These are phyloP conservation scores for Cruciata laevipes DNA, from an alignment of 257 asterid species.

Conservation along the genomic window DNA sequence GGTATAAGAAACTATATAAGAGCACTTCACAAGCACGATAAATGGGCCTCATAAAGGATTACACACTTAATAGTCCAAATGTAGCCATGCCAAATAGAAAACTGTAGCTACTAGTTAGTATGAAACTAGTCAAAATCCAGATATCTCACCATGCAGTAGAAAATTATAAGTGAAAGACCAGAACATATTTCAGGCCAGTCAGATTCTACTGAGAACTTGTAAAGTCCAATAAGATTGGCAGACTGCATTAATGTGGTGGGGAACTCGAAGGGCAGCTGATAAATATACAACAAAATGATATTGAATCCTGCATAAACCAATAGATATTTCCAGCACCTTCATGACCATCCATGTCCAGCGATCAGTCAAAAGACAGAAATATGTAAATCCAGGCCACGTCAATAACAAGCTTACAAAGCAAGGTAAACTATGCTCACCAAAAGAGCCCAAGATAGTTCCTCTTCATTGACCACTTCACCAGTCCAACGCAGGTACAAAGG, in stretches of 20 bases:
- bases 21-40: neutral
- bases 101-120: neutral
- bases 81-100: neutral
- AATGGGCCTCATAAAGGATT: neutral
- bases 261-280: constrained; percentile 20
- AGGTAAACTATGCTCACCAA: constrained; percentile 9
- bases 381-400: neutral
- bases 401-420: neutral
- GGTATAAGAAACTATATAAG: neutral
- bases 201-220: constrained; percentile 12
- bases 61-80: neutral
- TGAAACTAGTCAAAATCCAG: neutral
- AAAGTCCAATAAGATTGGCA: constrained; percentile 19
- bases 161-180: constrained; percentile 16
- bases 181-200: constrained; percentile 16
- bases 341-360: constrained; percentile 6
- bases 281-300: constrained; percentile 14
- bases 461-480: constrained; percentile 18
- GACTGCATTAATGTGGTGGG: neutral
- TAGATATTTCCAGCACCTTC: constrained; percentile 22
- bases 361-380: constrained; percentile 1
- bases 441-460: constrained; percentile 20
- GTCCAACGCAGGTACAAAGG: constrained; percentile 20
- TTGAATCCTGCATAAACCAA: constrained; percentile 14
- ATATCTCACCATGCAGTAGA: constrained; percentile 19